Evolutionary conservation across 805 yeast species (phyloP).

Genomic region (Kodamaea laetipori): DNA sequence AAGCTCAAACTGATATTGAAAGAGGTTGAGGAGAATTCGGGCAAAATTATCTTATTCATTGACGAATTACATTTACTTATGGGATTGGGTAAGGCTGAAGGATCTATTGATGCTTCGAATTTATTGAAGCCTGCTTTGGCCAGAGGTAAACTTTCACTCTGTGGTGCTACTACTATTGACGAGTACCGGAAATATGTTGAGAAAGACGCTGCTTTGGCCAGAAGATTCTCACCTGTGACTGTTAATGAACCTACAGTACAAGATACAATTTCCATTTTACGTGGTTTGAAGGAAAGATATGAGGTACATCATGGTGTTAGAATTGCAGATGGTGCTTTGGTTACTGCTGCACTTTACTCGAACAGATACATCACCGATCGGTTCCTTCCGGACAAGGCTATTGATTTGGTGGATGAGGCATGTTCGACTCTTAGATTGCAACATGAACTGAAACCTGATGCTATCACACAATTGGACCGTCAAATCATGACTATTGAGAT

Average conservation of each 20-base stretch:
- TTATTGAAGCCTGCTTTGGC: constrained; percentile 91
- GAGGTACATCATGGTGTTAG: constrained; percentile 98
- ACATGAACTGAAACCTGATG: constrained; percentile 96
- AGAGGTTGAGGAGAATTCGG: constrained; percentile 79
- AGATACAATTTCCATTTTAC: constrained; percentile 85
- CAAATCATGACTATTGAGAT: constrained; percentile 91
- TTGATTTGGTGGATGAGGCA: constrained; percentile 95
- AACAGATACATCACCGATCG: constrained; percentile 91
- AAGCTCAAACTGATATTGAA: constrained; percentile 77
- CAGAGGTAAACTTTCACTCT: constrained; percentile 86
- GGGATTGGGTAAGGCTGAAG: constrained; percentile 92
- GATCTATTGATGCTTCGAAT: constrained; percentile 94
- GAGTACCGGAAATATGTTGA: constrained; percentile 92
- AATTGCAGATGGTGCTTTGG: constrained; percentile 87
- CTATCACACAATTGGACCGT: constrained; percentile 85
- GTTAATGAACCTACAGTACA: constrained; percentile 87
- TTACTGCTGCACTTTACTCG: constrained; percentile 88
- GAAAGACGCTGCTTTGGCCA: constrained; percentile 92
- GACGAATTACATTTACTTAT: constrained; percentile 89
- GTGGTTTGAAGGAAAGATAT: constrained; percentile 91
- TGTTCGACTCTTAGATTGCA: constrained; percentile 92
- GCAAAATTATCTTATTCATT: constrained; percentile 76
- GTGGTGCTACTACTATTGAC: constrained; percentile 95
- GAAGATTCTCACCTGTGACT: constrained; percentile 88
- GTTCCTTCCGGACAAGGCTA: constrained; percentile 93